Evolutionary conservation across 352 stramenopile genomes (phyloP), one percentile per base, ranked within the genome.

Genomic region (Phytophthora aleatoria): DNA sequence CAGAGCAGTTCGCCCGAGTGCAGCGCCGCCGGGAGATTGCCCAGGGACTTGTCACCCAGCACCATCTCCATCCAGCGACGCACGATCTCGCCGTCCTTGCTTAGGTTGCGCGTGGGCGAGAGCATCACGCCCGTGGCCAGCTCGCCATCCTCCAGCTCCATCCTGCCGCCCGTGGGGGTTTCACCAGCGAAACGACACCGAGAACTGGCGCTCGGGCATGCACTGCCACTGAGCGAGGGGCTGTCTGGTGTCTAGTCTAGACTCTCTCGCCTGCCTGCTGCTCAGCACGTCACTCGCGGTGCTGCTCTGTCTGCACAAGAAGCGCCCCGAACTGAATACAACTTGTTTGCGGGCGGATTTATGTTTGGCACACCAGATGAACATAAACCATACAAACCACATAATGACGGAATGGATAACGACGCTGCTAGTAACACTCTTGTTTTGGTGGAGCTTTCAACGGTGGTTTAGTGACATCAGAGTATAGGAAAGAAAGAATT

Each of bases 1-100:
- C 87, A 94, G 6, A 95, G 75, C 39, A 74, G 62, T 31, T 83
- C 67, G 39, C 87, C 85, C n/a, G 79, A 84, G 54, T 76, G 74
- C 51, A 95, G 77, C 58, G 77, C 79, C 7, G 67, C 50, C 7
- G 77, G 69, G 51, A 92, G 83, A 15, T 79, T 70, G 30, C 69
- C 60, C 26, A 61, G 33, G 35, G 90, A 81, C 68, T 91, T 92
- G 48, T 94, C 85, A 39, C 83, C 83, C 16, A 94, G 77, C 57
- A 96, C 86, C 87, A 96, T 94, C 59, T 94, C 87, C 65, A 96
- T 90, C 87, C 87, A 96, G 45, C 85, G 82, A 56, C 82, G 80
- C 39, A 88, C 85, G 67, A 94, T 88, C 56, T 91, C 83, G 49
- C 78, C 74, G 57, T 82, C 82, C 56, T 79, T 77, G 63, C 64